Conservation (phyloP, 495 filamentous ascomycete species). For the Aspergillus homomorphus region DNA sequence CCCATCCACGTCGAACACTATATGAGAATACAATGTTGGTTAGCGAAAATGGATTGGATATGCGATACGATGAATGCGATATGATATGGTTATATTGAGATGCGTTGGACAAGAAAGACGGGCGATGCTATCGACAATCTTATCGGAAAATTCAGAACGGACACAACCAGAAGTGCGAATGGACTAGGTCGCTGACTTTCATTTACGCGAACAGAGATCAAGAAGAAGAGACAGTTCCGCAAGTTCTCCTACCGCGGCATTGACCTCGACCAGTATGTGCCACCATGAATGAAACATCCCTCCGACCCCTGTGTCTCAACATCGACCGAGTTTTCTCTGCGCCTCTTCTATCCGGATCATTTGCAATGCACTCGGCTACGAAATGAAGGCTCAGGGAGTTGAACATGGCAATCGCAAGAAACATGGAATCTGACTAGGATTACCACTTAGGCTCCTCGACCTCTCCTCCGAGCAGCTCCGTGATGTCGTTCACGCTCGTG, state of each 20-base stretch:
- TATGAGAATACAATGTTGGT: slow-evolving; percentile 7
- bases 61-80: slow-evolving; percentile 4
- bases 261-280: slow-evolving; percentile 93
- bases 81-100: neutral
- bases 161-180: slow-evolving; percentile 6
- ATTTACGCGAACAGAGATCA: slow-evolving; percentile 65
- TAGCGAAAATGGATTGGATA: slow-evolving; percentile 10
- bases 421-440: slow-evolving; percentile 21
- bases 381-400: slow-evolving; percentile 3
- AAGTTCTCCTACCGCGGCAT: slow-evolving; percentile 99
- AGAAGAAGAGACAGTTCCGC: slow-evolving; percentile 99
- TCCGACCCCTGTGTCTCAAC: slow-evolving; percentile 47
- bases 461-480: slow-evolving; percentile 98
- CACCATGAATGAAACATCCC: slow-evolving; percentile 20
- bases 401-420: neutral
- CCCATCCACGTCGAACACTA: slow-evolving; percentile 1
- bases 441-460: slow-evolving; percentile 78
- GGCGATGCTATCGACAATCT: neutral
- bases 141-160: slow-evolving; percentile 13
- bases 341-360: neutral
- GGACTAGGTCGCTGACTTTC: slow-evolving; percentile 41
- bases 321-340: slow-evolving; percentile 64
- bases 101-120: neutral
- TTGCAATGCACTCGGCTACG: slow-evolving; percentile 7
- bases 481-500: slow-evolving; percentile 97